A percentile compares a stretch with the other conserved stretches of the same genome.
Evolutionary conservation across 495 filamentous ascomycete genomes (phyloP).

Genomic region (Beverwykella pulmonaria): DNA sequence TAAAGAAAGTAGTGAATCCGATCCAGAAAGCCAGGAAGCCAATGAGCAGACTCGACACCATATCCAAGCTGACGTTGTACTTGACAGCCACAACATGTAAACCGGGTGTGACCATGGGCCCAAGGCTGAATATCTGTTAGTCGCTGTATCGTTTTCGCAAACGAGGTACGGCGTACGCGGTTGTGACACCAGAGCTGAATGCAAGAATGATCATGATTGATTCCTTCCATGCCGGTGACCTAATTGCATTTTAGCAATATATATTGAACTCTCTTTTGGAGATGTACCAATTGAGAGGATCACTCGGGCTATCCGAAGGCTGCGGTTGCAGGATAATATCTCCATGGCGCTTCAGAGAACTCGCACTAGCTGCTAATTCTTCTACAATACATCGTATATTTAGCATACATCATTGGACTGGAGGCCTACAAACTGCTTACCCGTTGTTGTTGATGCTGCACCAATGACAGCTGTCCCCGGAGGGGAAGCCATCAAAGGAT

Average conservation of each 20-base stretch:
- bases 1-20: conserved; percentile 44
- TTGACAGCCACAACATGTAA: conserved; percentile 39
- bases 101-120: conserved; percentile 71
- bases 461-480: conserved; percentile 34
- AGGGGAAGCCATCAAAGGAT: conserved; percentile 27
- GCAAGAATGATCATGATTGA: conserved; percentile 36
- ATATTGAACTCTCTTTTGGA: too few species aligned
- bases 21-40: conserved; percentile 44
- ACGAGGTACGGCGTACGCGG: conserved; percentile 12
- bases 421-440: conserved; percentile 6
- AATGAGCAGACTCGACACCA: conserved; percentile 43
- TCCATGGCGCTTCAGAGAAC: conserved; percentile 58
- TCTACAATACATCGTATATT: conserved; percentile 1
- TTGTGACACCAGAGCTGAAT: conserved; percentile 36
- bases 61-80: conserved; percentile 41
- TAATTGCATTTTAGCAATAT: neutral
- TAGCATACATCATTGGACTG: neutral
- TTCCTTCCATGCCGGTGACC: conserved; percentile 34
- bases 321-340: conserved; percentile 89
- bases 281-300: conserved; percentile 87
- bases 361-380: conserved; percentile 4
- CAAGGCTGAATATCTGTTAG: conserved; percentile 44
- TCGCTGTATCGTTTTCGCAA: neutral
- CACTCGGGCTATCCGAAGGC: conserved; percentile 85
- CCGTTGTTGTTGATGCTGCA: conserved; percentile 5